Percentiles rank a stretch among this genome's conserved stretches.
These are phyloP conservation scores for Dendrobium chrysotoxum DNA, from an alignment of 106 monocot species.

Conservation along the genomic window DNA sequence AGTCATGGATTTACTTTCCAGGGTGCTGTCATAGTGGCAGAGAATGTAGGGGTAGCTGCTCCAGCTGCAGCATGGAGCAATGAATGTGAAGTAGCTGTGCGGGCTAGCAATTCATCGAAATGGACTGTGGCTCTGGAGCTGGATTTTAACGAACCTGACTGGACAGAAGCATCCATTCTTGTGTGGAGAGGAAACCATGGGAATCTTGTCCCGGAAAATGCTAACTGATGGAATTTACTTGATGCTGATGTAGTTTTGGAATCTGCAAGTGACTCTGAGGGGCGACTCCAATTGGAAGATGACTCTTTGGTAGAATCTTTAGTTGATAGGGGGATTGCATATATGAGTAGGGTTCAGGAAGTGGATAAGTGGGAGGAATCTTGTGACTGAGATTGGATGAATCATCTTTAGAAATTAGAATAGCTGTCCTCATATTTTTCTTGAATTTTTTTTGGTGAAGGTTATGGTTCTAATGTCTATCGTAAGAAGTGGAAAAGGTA, in stretches of 20 bases:
- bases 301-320: neutral
- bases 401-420: neutral
- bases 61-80: constrained; percentile 16
- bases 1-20: constrained; percentile 75
- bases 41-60: constrained; percentile 18
- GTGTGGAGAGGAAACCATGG: constrained; percentile 31
- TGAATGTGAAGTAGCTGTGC: constrained; percentile 14
- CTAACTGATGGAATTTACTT: constrained; percentile 66
- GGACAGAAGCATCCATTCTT: constrained; percentile 16
- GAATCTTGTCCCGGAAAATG: constrained; percentile 21
- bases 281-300: constrained; percentile 5
- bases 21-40: constrained; percentile 43
- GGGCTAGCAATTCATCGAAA: constrained; percentile 56
- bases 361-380: constrained; percentile 88
- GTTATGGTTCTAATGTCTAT: too few species aligned
- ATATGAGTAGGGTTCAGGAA: constrained; percentile 17
- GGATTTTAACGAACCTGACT: constrained; percentile 30
- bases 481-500: too few species aligned
- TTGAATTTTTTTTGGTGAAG: neutral
- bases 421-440: neutral
- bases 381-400: constrained; percentile 38
- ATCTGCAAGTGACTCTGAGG: neutral
- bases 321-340: neutral
- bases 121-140: constrained; percentile 29
- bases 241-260: constrained; percentile 23